Evolutionary conservation across 495 filamentous ascomycete species (phyloP).

Genomic region (Amorphotheca resinae): DNA sequence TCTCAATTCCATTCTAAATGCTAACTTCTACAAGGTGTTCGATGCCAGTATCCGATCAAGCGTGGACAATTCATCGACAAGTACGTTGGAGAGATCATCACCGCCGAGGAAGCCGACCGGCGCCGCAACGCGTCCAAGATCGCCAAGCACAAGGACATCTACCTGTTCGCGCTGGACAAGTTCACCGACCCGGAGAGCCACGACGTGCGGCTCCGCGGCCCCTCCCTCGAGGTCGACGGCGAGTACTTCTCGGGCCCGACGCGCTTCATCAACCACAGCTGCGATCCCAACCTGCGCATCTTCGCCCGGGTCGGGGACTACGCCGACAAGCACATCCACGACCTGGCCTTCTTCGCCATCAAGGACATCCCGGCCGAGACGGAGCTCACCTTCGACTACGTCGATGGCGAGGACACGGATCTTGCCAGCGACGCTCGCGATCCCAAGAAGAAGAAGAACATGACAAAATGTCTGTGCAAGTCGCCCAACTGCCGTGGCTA

Average conservation of each 20-base stretch:
- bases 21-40: slow-evolving; percentile 39
- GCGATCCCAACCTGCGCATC: slow-evolving; percentile 61
- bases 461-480: slow-evolving; percentile 54
- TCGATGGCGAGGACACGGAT: slow-evolving; percentile 38
- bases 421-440: slow-evolving; percentile 37
- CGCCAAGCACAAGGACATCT: slow-evolving; percentile 44
- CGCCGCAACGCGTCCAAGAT: slow-evolving; percentile 43
- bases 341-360: slow-evolving; percentile 76
- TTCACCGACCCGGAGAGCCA: slow-evolving; percentile 39
- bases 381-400: slow-evolving; percentile 85
- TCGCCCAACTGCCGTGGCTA: slow-evolving; percentile 21
- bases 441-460: slow-evolving; percentile 26
- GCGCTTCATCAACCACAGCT: slow-evolving; percentile 65
- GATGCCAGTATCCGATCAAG: slow-evolving; percentile 51
- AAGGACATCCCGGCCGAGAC: slow-evolving; percentile 52
- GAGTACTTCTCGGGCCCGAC: slow-evolving; percentile 46
- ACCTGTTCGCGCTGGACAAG: slow-evolving; percentile 81
- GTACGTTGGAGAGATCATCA: slow-evolving; percentile 84
- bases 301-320: slow-evolving; percentile 74
- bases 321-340: slow-evolving; percentile 62
- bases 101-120: slow-evolving; percentile 48
- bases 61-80: slow-evolving; percentile 78
- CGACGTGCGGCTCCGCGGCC: slow-evolving; percentile 28
- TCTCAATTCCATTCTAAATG: not conserved
- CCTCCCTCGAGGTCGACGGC: slow-evolving; percentile 41